Percentiles rank a stretch among this genome's conserved stretches.
These are phyloP conservation scores for Sporothrix phasma DNA, from an alignment of 2,329 filamentous ascomycete species.

Conservation along the genomic window DNA sequence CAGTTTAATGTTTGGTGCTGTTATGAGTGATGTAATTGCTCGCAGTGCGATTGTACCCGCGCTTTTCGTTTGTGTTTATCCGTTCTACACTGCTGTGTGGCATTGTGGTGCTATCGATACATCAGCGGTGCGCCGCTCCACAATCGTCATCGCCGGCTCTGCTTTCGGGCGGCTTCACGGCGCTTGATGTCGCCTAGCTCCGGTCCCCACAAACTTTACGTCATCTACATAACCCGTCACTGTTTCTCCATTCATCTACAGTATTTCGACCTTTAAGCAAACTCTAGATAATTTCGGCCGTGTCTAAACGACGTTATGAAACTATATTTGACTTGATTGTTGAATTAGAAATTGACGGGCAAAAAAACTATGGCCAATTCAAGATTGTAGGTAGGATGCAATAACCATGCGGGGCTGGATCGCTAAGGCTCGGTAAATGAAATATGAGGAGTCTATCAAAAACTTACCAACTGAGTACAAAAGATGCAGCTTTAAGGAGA, in stretches of 20 bases:
- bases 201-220: background rate
- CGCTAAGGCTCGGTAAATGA: too few species aligned
- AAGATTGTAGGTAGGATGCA: too few species aligned
- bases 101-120: background rate
- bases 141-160: background rate
- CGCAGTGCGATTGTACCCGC: too few species aligned
- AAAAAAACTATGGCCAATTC: too few species aligned
- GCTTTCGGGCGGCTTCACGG: background rate
- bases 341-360: too few species aligned
- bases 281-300: background rate
- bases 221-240: background rate
- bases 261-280: background rate
- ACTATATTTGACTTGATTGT: too few species aligned
- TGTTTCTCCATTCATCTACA: background rate
- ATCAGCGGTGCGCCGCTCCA: background rate
- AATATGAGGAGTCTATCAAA: too few species aligned
- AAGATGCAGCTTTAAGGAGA: too few species aligned
- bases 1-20: background rate
- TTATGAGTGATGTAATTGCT: background rate
- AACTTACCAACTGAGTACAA: too few species aligned
- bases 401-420: too few species aligned
- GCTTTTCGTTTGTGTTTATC: background rate
- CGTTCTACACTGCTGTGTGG: background rate
- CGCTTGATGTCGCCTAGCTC: background rate
- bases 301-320: background rate